Base-by-base conservation (phyloP, 768 basidiomycete species). In the Amanita inopinata region DNA sequence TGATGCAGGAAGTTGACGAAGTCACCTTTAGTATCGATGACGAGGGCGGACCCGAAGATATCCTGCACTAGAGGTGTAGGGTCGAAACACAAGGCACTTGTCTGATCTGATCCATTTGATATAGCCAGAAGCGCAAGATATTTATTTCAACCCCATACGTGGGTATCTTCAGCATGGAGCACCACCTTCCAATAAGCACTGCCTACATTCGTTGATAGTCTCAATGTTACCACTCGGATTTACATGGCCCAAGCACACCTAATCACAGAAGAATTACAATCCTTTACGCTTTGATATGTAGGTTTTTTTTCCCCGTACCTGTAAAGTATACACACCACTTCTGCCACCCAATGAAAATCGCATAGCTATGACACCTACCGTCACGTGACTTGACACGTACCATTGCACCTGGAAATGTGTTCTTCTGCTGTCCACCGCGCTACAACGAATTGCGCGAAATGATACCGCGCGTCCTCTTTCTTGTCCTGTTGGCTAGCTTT, bases 401-500 rank as follows among this genome's bases (percentile, higher is more conserved):
- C n/a, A 18, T 15, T 3, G 8, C 3, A 14, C 25, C 18, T 4
- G 14, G 15, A 39, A 24, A 25, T 14, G n/a, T 14, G 12, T 8
- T 12, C 25, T 15, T n/a, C n/a, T n/a, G n/a, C n/a, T n/a, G n/a
- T n/a, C n/a, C n/a, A n/a, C n/a, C n/a, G n/a, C n/a, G n/a, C n/a
- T n/a, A n/a, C n/a, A 11, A 17, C 31, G 24, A 20, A 11, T 9
- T 27, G 1, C 7, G 19, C 4, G 27, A 9, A 9, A 36, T 34
- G 42, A 36, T 19, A 25, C 34, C 22, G 9, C 9, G 48, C 17
- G 28, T 40, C 36, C 19, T 53, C 14, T 27, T 50, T 8, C 20
- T 59, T 18, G 33, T 63, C 11, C 48, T 73, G 15, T 53, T 68
- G 10, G 44, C 67, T 4, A 59, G 66, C 40, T 50, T 64, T 32